Evolutionary conservation across 1,139 yeast genomes (phyloP).

Genomic region (Hansenula lynferdii): DNA sequence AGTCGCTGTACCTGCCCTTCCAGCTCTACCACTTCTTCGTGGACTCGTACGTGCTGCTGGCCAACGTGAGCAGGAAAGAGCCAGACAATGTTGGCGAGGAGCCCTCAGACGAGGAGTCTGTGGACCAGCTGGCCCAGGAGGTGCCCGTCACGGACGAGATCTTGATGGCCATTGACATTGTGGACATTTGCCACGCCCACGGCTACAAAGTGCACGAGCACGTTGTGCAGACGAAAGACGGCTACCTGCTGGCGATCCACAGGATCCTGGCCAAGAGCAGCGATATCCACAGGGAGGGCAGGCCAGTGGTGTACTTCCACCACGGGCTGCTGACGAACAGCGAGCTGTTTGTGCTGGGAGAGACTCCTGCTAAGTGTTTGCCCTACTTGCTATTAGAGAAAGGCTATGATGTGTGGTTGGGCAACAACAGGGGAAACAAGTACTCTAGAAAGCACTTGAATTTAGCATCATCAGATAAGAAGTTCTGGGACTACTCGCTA

Average conservation of each 20-base stretch:
- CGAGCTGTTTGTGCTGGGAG: slow-evolving; percentile 74
- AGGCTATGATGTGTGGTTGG: slow-evolving; percentile 89
- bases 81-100: slow-evolving; percentile 2
- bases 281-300: slow-evolving; percentile 22
- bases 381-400: slow-evolving; percentile 67
- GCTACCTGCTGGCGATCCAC: slow-evolving; percentile 43
- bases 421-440: slow-evolving; percentile 89
- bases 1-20: background rate
- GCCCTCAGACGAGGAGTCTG: background rate
- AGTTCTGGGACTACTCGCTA: slow-evolving; percentile 80
- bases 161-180: slow-evolving; percentile 41
- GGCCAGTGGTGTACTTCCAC: slow-evolving; percentile 66
- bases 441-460: slow-evolving; percentile 54
- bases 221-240: slow-evolving; percentile 51
- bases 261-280: slow-evolving; percentile 33
- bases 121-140: slow-evolving; percentile 10
- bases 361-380: slow-evolving; percentile 41
- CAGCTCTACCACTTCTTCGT: background rate
- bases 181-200: slow-evolving; percentile 48
- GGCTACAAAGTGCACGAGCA: slow-evolving; percentile 66
- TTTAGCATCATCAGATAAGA: slow-evolving; percentile 35
- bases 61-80: background rate
- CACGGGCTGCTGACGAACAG: slow-evolving; percentile 85
- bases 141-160: background rate
- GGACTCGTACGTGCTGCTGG: background rate